A percentile compares a stretch with the other conserved stretches of the same genome.
Evolutionary conservation across 306 rosid species (phyloP).

Genomic region (Carpinus fangiana): DNA sequence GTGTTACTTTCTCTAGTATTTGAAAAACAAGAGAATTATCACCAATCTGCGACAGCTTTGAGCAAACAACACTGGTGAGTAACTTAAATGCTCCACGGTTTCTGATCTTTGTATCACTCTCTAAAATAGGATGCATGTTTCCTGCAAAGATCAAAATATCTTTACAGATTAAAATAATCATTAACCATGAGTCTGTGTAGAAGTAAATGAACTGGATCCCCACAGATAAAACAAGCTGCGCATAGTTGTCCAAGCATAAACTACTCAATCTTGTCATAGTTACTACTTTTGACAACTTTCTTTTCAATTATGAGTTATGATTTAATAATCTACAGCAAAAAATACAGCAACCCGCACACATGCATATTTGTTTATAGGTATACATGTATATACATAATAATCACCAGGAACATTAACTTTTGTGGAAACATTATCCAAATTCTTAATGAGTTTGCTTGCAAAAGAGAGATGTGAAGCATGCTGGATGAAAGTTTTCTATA

Average conservation of each 20-base stretch:
- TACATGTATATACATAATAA: not conserved
- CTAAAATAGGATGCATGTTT: constrained; percentile 33
- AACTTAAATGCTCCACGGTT: constrained; percentile 42
- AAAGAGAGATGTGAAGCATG: not conserved
- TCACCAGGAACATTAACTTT: not conserved
- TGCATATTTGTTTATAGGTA: not conserved
- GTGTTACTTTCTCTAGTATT: constrained; percentile 54
- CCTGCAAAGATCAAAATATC: constrained; percentile 38
- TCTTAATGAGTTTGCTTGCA: not conserved
- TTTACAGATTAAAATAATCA: constrained; percentile 10
- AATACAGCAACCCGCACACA: too few relatives aligned
- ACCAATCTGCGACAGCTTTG: constrained; percentile 66
- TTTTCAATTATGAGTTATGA: not conserved
- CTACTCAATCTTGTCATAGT: not conserved
- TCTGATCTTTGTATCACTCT: constrained; percentile 33
- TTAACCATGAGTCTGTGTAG: not conserved
- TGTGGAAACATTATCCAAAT: not conserved
- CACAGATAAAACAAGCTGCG: not conserved
- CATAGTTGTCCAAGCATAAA: not conserved
- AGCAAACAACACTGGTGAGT: constrained; percentile 46
- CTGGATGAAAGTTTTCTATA: not conserved
- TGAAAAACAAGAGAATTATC: constrained; percentile 55
- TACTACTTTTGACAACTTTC: not conserved
- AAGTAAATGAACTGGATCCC: not conserved
- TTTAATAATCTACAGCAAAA: not conserved